Percentiles rank a stretch among this genome's conserved stretches.
Conservation (phyloP, 768 basidiomycete species). For the Hygrophorus russula region DNA sequence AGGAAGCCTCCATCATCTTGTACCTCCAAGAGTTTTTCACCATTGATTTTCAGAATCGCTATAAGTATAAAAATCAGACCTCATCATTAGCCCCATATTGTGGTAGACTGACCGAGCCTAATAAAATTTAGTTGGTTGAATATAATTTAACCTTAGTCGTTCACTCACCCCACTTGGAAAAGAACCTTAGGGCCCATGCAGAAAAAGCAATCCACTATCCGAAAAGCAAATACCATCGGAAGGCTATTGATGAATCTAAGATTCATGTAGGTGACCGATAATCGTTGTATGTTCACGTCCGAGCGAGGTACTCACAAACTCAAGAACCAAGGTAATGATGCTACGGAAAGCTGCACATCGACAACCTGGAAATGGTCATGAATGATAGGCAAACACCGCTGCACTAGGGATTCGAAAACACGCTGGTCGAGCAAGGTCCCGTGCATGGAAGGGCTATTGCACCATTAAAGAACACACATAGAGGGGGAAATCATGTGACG, state of each 20-base stretch:
- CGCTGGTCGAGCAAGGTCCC: conserved; percentile 97
- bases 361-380: conserved; percentile 85
- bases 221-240: conserved; percentile 97
- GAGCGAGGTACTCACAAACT: conserved; percentile 58
- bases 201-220: conserved; percentile 95
- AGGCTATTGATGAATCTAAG: conserved; percentile 81
- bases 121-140: conserved; percentile 9
- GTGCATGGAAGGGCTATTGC: conserved; percentile 85
- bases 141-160: background rate
- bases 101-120: conserved; percentile 43
- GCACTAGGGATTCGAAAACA: conserved; percentile 91
- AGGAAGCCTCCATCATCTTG: conserved; percentile 97
- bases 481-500: conserved; percentile 13
- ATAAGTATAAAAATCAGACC: conserved; percentile 7
- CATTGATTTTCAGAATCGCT: conserved; percentile 98
- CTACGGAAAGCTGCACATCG: conserved; percentile 95
- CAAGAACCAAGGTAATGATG: conserved; percentile 96
- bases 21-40: conserved; percentile 80
- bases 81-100: background rate
- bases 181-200: conserved; percentile 98
- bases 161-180: conserved; percentile 90
- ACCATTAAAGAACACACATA: conserved; percentile 5
- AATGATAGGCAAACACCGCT: conserved; percentile 82
- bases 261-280: background rate
- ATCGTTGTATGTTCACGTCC: background rate